These are phyloP conservation scores for Populus euphratica DNA, from an alignment of 345 rosid genomes.

Conservation along the genomic window DNA sequence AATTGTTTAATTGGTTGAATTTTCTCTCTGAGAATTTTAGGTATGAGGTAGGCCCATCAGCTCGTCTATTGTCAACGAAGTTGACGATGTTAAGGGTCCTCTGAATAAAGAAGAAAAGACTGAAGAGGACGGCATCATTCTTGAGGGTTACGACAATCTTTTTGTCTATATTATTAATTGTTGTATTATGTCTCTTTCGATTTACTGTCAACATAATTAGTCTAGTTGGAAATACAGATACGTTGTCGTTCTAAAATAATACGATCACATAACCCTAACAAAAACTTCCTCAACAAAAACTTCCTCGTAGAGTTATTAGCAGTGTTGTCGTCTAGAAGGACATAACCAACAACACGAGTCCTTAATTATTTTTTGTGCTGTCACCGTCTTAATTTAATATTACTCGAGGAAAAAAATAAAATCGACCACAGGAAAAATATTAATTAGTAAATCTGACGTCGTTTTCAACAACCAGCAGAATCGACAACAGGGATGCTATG, in stretches of 20 bases:
- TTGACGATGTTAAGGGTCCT: constrained; percentile 2
- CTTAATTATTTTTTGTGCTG: not conserved
- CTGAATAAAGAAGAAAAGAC: not conserved
- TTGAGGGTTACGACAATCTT: too few relatives aligned
- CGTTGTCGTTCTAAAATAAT: too few relatives aligned
- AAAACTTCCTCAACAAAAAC: too few relatives aligned
- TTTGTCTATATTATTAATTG: too few relatives aligned
- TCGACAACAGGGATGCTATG: not conserved
- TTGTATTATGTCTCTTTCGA: too few relatives aligned
- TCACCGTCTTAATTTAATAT: not conserved
- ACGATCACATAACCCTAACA: too few relatives aligned
- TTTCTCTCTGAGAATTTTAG: not conserved
- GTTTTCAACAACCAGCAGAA: not conserved
- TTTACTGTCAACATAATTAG: not conserved
- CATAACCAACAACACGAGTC: not conserved
- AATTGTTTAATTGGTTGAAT: too few relatives aligned
- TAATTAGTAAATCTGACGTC: not conserved
- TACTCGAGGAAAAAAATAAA: not conserved
- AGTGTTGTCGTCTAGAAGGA: too few relatives aligned
- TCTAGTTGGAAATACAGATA: too few relatives aligned
- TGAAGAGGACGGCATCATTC: not conserved
- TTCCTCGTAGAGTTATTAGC: too few relatives aligned
- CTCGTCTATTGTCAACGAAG: constrained; percentile 7
- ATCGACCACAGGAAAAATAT: not conserved
- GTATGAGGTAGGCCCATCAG: not conserved